Conservation (phyloP, 805 yeast genomes). For the Sugiyamaella chiloensis region DNA sequence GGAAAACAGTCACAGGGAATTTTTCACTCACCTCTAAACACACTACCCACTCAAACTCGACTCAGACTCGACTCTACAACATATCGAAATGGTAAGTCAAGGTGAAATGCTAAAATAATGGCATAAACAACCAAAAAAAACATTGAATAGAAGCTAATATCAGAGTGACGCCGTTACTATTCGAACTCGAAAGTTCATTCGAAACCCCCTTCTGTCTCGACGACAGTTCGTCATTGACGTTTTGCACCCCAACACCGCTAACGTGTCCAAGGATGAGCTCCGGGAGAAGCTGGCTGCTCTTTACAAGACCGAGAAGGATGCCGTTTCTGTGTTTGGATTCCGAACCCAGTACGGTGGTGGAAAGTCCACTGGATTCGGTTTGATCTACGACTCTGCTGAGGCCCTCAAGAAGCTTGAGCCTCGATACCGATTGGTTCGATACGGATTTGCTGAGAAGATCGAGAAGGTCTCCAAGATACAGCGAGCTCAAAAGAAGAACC, state of each 20-base stretch:
- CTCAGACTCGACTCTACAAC: too few species aligned
- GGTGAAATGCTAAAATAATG: too few species aligned
- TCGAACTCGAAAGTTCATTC: slow-evolving; percentile 98
- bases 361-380: slow-evolving; percentile 98
- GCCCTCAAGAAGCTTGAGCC: slow-evolving; percentile 99
- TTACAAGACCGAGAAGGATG: slow-evolving; percentile 90
- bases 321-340: slow-evolving; percentile 98
- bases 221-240: slow-evolving; percentile 99
- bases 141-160: not conserved
- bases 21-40: not conserved
- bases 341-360: slow-evolving; percentile 99
- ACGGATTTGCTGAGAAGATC: slow-evolving; percentile 93
- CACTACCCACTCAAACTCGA: not conserved
- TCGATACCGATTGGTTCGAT: slow-evolving; percentile 97
- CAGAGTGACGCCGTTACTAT: slow-evolving; percentile 99
- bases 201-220: slow-evolving; percentile 99
- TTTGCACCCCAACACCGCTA: slow-evolving; percentile 98
- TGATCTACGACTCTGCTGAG: slow-evolving; percentile 96
- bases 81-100: slow-evolving; percentile 9
- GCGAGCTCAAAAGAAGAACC: slow-evolving; percentile 99
- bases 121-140: too few species aligned
- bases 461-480: slow-evolving; percentile 99
- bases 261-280: slow-evolving; percentile 98
- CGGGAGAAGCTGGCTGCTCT: slow-evolving; percentile 87
- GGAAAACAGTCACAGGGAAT: slow-evolving; percentile 6